phyloP scores from a whole-genome alignment of 2,329 filamentous ascomycete genomes.

The Diaporthe citriasiana region DNA sequence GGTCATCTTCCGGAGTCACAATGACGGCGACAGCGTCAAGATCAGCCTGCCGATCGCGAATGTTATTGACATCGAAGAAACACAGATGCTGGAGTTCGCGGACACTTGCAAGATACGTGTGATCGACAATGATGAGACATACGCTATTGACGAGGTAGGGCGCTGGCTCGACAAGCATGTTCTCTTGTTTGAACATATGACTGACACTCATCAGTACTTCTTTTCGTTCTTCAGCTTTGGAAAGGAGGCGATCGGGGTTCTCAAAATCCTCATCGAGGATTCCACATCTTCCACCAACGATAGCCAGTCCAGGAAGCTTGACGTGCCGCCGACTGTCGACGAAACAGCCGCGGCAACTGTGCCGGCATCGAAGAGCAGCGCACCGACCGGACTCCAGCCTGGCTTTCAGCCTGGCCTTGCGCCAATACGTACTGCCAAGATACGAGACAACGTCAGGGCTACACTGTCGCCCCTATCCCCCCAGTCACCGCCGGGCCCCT shows the following conservation, averaged over 20 bases:
- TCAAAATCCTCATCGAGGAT: slow-evolving; percentile 80
- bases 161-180: neutral
- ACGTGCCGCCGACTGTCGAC: slow-evolving; percentile 36
- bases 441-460: slow-evolving; percentile 72
- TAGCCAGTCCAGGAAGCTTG: slow-evolving; percentile 49
- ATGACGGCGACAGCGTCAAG: slow-evolving; percentile 97
- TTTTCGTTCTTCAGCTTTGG: slow-evolving; percentile 95
- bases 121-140: slow-evolving; percentile 93
- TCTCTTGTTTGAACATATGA: neutral
- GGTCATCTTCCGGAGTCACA: slow-evolving; percentile 95
- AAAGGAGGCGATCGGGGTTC: slow-evolving; percentile 83
- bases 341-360: slow-evolving; percentile 26
- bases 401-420: slow-evolving; percentile 46
- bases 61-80: slow-evolving; percentile 93
- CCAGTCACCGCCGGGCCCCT: slow-evolving; percentile 57
- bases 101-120: slow-evolving; percentile 95
- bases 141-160: slow-evolving; percentile 90
- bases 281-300: slow-evolving; percentile 62
- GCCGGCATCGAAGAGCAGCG: slow-evolving; percentile 43
- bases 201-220: slow-evolving; percentile 78
- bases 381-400: slow-evolving; percentile 38
- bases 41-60: slow-evolving; percentile 92
- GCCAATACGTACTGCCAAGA: slow-evolving; percentile 54
- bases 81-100: slow-evolving; percentile 89
- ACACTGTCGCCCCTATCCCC: slow-evolving; percentile 70